These are phyloP conservation scores for Pelargonium australe DNA, from an alignment of 441 rosid species.

Conservation along the genomic window DNA sequence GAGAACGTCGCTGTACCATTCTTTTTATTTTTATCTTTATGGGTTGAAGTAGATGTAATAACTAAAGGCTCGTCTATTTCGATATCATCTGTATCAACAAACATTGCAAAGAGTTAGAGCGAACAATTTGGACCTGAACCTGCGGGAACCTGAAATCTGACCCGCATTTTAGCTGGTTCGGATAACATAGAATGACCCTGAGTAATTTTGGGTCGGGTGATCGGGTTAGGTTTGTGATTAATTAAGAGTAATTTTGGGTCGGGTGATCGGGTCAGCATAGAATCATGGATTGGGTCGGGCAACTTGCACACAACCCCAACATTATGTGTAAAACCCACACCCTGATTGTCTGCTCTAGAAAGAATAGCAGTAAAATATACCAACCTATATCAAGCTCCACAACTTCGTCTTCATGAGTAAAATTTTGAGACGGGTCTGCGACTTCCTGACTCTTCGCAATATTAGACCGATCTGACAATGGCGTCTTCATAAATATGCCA, in stretches of 20 bases:
- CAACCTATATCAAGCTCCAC: constrained; percentile 57
- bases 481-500: constrained; percentile 34
- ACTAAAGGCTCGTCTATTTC: constrained; percentile 46
- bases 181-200: too few relatives aligned
- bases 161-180: too few relatives aligned
- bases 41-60: constrained; percentile 28
- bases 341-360: too few relatives aligned
- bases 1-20: constrained; percentile 28
- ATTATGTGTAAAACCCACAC: too few relatives aligned
- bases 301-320: too few relatives aligned
- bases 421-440: constrained; percentile 23
- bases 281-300: too few relatives aligned
- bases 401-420: constrained; percentile 27
- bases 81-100: constrained; percentile 40
- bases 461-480: constrained; percentile 26
- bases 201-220: too few relatives aligned
- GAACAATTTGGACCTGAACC: too few relatives aligned
- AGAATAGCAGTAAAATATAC: constrained; percentile 8
- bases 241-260: too few relatives aligned
- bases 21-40: constrained; percentile 26
- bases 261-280: too few relatives aligned
- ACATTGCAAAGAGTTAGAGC: not conserved
- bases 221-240: too few relatives aligned
- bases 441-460: constrained; percentile 22
- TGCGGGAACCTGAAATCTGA: too few relatives aligned